Evolutionary conservation across 305 asterid species (phyloP).

Genomic region (Plantago coronopus): DNA sequence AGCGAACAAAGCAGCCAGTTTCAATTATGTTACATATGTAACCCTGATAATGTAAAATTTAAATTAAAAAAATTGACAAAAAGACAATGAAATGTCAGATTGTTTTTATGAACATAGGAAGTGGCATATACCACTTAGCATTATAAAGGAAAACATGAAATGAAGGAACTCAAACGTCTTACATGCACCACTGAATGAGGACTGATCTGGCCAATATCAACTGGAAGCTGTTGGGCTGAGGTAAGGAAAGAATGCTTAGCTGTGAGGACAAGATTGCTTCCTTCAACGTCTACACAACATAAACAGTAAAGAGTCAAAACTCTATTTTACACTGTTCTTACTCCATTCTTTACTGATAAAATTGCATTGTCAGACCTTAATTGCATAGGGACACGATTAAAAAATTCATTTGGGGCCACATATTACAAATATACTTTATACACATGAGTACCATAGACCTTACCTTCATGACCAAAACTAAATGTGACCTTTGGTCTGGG

Average conservation of each 20-base stretch:
- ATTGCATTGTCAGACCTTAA: background rate
- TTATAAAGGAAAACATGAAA: background rate
- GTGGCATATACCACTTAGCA: conserved; percentile 6
- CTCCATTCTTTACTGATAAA: conserved; percentile 4
- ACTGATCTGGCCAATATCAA: conserved; percentile 59
- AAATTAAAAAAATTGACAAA: conserved; percentile 3
- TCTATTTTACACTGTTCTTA: too few species aligned
- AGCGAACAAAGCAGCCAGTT: conserved; percentile 91
- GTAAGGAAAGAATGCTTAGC: conserved; percentile 78
- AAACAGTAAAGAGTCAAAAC: conserved; percentile 5
- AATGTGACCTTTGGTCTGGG: too few species aligned
- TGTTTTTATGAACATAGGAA: background rate
- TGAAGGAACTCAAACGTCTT: conserved; percentile 32
- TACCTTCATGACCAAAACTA: too few species aligned
- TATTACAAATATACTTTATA: too few species aligned
- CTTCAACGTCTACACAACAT: conserved; percentile 67
- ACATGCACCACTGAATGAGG: conserved; percentile 79
- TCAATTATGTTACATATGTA: conserved; percentile 86
- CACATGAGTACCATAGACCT: too few species aligned
- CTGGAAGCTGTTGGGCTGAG: conserved; percentile 65
- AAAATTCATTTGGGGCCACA: too few species aligned
- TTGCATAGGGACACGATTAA: too few species aligned
- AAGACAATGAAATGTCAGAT: too few species aligned
- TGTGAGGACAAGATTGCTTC: conserved; percentile 64
- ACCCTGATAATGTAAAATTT: conserved; percentile 57